A percentile compares a stretch with the other conserved stretches of the same genome.
phyloP scores from a whole-genome alignment of 169 alveolate genomes.

The Plasmodium relictum region DNA sequence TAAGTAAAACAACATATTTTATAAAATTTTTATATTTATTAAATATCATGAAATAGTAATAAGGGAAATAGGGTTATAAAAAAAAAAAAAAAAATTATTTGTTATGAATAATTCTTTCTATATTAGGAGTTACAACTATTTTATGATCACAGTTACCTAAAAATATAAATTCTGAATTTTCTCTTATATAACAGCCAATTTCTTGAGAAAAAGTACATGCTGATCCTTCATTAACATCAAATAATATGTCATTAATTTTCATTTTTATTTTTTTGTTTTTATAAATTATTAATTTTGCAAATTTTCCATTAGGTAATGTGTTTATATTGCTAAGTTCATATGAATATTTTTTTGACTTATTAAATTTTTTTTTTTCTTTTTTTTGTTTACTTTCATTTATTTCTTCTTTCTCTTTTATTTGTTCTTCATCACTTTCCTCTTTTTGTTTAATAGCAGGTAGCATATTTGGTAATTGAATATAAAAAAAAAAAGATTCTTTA shows the following conservation, averaged over 20 bases:
- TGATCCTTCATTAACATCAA: slow-evolving; percentile 77
- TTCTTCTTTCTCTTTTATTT: slow-evolving; percentile 4
- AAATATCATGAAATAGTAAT: too few species aligned
- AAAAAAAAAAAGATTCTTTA: slow-evolving; percentile 52
- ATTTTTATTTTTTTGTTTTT: slow-evolving; percentile 76
- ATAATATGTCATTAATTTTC: slow-evolving; percentile 68
- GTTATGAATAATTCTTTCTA: slow-evolving; percentile 64
- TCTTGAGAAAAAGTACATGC: slow-evolving; percentile 78
- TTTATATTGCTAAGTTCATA: slow-evolving; percentile 63
- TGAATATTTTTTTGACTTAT: background rate
- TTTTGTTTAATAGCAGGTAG: slow-evolving; percentile 65
- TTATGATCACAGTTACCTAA: slow-evolving; percentile 74
- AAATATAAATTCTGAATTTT: slow-evolving; percentile 77
- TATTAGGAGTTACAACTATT: slow-evolving; percentile 75
- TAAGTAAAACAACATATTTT: background rate
- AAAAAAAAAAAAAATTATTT: slow-evolving; percentile 10
- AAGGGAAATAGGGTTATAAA: too few species aligned
- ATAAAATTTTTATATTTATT: background rate
- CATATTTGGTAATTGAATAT: slow-evolving; percentile 71
- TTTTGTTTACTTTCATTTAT: slow-evolving; percentile 6
- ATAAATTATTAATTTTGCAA: slow-evolving; percentile 73
- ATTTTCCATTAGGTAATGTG: slow-evolving; percentile 72
- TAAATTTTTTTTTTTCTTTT: slow-evolving; percentile 6
- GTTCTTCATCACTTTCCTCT: slow-evolving; percentile 12
- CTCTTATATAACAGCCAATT: slow-evolving; percentile 74